Evolutionary conservation across 106 monocot genomes (phyloP).

Genomic region (Dioscorea alata): DNA sequence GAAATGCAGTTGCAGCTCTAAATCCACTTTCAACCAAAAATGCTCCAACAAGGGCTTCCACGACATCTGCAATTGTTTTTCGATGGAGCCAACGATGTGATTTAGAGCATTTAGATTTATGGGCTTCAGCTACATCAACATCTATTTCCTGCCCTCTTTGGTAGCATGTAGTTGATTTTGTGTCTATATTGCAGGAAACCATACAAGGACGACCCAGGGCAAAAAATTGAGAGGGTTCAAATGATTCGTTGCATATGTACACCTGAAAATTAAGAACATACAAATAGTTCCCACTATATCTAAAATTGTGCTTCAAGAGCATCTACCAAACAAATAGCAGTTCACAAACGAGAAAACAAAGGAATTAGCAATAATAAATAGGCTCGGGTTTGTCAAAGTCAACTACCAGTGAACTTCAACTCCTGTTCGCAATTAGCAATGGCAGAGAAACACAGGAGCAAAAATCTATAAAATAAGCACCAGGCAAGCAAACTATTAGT

Average conservation of each 20-base stretch:
- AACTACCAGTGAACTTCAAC: too few relatives aligned
- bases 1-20: conserved; percentile 78
- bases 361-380: too few relatives aligned
- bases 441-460: too few relatives aligned
- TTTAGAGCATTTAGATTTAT: conserved; percentile 48
- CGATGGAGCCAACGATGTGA: conserved; percentile 69
- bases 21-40: conserved; percentile 94
- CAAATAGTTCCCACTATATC: too few relatives aligned
- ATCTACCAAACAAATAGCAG: too few relatives aligned
- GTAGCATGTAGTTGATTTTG: conserved; percentile 32
- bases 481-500: too few relatives aligned
- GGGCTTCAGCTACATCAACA: conserved; percentile 13
- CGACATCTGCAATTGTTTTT: conserved; percentile 91
- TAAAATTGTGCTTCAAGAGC: too few relatives aligned
- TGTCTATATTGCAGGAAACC: conserved; percentile 44
- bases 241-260: conserved; percentile 73
- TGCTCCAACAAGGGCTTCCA: conserved; percentile 87
- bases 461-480: too few relatives aligned
- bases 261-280: conserved; percentile 32
- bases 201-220: conserved; percentile 67
- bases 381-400: too few relatives aligned
- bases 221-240: conserved; percentile 74
- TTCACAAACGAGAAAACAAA: too few relatives aligned
- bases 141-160: conserved; percentile 9
- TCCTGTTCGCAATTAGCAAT: too few relatives aligned